Conservation (phyloP, 371 early-diverging fungal genomes). For the Choanephora cucurbitarum region DNA sequence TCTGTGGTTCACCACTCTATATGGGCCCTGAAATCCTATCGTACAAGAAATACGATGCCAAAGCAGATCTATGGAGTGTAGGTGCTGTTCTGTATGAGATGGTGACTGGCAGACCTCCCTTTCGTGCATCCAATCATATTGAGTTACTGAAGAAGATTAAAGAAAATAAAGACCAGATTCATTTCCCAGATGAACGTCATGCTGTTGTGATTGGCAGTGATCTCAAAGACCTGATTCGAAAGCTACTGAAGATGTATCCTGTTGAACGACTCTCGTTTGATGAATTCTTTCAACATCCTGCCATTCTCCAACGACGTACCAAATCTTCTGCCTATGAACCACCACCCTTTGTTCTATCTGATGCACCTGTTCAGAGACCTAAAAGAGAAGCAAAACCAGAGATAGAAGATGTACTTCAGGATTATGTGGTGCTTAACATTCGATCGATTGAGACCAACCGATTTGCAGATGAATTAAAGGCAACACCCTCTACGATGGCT, state of each 20-base stretch:
- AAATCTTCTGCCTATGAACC: background rate
- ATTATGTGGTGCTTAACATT: slow-evolving; percentile 88
- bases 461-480: slow-evolving; percentile 68
- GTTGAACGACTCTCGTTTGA: slow-evolving; percentile 87
- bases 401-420: slow-evolving; percentile 68
- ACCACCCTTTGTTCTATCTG: too few species aligned
- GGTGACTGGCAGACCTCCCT: slow-evolving; percentile 89
- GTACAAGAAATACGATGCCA: slow-evolving; percentile 91
- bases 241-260: slow-evolving; percentile 83
- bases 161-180: slow-evolving; percentile 73
- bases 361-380: slow-evolving; percentile 6
- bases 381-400: too few species aligned
- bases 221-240: slow-evolving; percentile 79
- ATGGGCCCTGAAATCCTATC: slow-evolving; percentile 97
- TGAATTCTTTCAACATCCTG: slow-evolving; percentile 88
- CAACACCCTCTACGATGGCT: background rate
- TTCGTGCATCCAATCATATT: slow-evolving; percentile 90
- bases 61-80: slow-evolving; percentile 96
- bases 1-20: slow-evolving; percentile 95
- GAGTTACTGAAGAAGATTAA: slow-evolving; percentile 90
- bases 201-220: slow-evolving; percentile 58
- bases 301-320: too few species aligned
- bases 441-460: slow-evolving; percentile 84
- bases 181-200: slow-evolving; percentile 78
- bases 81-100: slow-evolving; percentile 96